Evolutionary conservation across 108 stramenopile genomes (phyloP).

Genomic region (Discostella pseudostelligera): DNA sequence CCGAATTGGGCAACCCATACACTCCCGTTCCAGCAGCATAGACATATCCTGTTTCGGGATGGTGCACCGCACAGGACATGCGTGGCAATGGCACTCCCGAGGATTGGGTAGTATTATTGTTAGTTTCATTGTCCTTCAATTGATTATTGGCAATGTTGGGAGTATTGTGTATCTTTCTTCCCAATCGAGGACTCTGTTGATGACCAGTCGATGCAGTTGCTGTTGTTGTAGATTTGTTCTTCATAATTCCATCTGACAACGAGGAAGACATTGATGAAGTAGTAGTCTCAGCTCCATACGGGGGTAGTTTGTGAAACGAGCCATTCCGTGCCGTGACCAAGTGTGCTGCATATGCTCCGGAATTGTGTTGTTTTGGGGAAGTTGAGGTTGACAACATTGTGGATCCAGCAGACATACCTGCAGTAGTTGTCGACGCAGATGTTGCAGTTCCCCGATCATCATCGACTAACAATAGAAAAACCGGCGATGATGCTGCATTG

Average conservation of each 20-base stretch:
- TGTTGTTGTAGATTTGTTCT: background rate
- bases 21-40: slow-evolving; percentile 68
- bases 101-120: background rate
- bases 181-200: background rate
- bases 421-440: slow-evolving; percentile 7
- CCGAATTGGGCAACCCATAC: slow-evolving; percentile 28
- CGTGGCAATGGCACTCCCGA: slow-evolving; percentile 47
- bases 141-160: background rate
- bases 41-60: slow-evolving; percentile 63
- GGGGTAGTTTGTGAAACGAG: slow-evolving; percentile 52
- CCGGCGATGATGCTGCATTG: slow-evolving; percentile 22
- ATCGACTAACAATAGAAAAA: slow-evolving; percentile 77
- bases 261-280: background rate
- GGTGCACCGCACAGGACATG: slow-evolving; percentile 66
- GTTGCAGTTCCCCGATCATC: slow-evolving; percentile 61
- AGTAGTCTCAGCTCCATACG: background rate
- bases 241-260: background rate
- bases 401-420: no score
- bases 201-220: background rate
- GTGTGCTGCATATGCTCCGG: slow-evolving; percentile 63
- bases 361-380: slow-evolving; percentile 27
- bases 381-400: background rate
- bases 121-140: slow-evolving; percentile 3
- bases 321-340: slow-evolving; percentile 67
- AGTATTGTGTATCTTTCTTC: slow-evolving; percentile 12